These are phyloP conservation scores for Leucosporidium yakuticum DNA, from an alignment of 768 basidiomycete species.

Conservation along the genomic window DNA sequence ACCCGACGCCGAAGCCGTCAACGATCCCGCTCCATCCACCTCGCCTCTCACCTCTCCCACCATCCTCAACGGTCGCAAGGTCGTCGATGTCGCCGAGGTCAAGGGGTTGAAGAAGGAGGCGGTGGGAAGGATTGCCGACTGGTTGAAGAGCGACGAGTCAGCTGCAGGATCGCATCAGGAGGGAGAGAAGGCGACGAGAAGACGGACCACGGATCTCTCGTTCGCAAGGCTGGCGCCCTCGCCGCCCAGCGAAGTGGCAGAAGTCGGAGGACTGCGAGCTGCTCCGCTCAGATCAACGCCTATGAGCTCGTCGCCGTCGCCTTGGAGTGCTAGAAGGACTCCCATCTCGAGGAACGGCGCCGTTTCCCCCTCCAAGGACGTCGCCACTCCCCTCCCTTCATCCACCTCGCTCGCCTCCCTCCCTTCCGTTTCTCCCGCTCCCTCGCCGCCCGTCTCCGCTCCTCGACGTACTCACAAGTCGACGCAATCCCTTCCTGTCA, in stretches of 20 bases:
- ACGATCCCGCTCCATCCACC: background rate
- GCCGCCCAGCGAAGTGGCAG: constrained; percentile 6
- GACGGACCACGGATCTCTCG: constrained; percentile 3
- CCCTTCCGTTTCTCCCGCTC: too few relatives aligned
- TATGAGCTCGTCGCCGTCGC: background rate
- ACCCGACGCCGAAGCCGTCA: background rate
- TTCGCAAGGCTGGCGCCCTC: constrained; percentile 16
- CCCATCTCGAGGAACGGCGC: too few relatives aligned
- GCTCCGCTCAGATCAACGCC: background rate
- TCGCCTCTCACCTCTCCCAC: background rate
- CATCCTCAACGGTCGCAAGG: constrained; percentile 22
- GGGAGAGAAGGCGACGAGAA: background rate
- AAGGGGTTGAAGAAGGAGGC: constrained; percentile 22
- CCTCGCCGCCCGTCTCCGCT: too few relatives aligned
- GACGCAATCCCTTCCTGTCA: background rate
- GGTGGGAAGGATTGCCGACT: constrained; percentile 10
- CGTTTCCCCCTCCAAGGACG: too few relatives aligned
- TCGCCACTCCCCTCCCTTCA: too few relatives aligned
- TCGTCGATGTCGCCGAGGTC: constrained; percentile 19
- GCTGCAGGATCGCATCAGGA: too few relatives aligned
- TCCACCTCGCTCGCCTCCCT: too few relatives aligned
- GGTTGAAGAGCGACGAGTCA: constrained; percentile 3
- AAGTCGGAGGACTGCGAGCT: background rate
- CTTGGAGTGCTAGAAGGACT: background rate
- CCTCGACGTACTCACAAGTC: background rate